Percentiles rank a stretch among this genome's conserved stretches.
phyloP scores from a whole-genome alignment of 805 yeast species.

The Candida caryicola region DNA sequence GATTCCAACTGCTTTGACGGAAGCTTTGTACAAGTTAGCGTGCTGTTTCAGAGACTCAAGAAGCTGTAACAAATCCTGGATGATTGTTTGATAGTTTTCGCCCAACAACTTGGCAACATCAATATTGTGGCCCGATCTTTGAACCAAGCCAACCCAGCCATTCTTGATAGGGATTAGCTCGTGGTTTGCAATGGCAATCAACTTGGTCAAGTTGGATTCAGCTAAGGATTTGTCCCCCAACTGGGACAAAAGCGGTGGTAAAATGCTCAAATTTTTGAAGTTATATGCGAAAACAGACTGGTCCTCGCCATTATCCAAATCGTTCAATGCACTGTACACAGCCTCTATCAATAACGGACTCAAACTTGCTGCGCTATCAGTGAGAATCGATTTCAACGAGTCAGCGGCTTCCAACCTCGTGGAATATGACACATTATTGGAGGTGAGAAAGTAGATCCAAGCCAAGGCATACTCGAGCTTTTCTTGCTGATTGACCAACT shows the following conservation, averaged over 20 bases:
- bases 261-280: slow-evolving; percentile 20
- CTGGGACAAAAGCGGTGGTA: slow-evolving; percentile 26
- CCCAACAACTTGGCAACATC: slow-evolving; percentile 65
- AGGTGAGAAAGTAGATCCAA: slow-evolving; percentile 47
- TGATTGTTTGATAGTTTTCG: slow-evolving; percentile 20
- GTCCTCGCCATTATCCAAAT: slow-evolving; percentile 10
- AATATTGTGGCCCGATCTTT: slow-evolving; percentile 42
- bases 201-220: slow-evolving; percentile 17
- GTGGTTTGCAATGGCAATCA: slow-evolving; percentile 31
- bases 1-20: slow-evolving; percentile 34
- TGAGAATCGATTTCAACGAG: slow-evolving; percentile 30
- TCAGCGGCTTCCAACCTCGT: slow-evolving; percentile 34
- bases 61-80: slow-evolving; percentile 17
- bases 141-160: slow-evolving; percentile 78
- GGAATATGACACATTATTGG: slow-evolving; percentile 34
- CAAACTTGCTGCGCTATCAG: slow-evolving; percentile 18
- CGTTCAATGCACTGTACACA: slow-evolving; percentile 26
- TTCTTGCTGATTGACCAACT: slow-evolving; percentile 11
- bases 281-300: slow-evolving; percentile 13
- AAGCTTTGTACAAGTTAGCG: slow-evolving; percentile 50
- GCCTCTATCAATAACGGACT: slow-evolving; percentile 47
- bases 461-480: slow-evolving; percentile 41
- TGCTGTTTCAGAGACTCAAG: slow-evolving; percentile 26
- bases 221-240: slow-evolving; percentile 15
- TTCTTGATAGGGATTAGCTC: slow-evolving; percentile 31